Conservation (phyloP, 2,329 filamentous ascomycete genomes). For the Alternaria incomplexa region DNA sequence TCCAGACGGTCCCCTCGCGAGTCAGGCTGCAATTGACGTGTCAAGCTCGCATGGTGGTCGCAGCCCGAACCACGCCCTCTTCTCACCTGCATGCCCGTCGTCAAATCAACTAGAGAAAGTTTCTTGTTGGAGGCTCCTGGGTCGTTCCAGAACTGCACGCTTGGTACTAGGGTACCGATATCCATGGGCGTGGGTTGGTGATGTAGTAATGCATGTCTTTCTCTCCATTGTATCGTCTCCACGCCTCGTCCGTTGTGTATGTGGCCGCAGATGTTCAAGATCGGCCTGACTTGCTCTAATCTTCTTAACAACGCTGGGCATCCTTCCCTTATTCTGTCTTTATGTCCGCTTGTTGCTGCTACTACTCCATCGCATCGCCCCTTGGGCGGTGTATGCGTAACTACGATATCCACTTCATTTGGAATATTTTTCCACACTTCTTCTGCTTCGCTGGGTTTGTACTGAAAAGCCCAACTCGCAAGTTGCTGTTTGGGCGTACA, state of each 20-base stretch:
- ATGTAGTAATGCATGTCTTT: not conserved
- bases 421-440: constrained; percentile 68
- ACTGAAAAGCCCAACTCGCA: constrained; percentile 72
- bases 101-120: constrained; percentile 68
- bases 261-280: constrained; percentile 73
- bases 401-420: constrained; percentile 66
- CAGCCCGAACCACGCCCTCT: constrained; percentile 43
- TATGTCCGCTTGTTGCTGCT: constrained; percentile 2
- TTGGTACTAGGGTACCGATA: constrained; percentile 52
- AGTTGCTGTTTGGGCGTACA: constrained; percentile 60
- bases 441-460: constrained; percentile 53
- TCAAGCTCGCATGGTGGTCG: constrained; percentile 18
- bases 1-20: constrained; percentile 9
- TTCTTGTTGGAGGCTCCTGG: constrained; percentile 64
- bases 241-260: constrained; percentile 72
- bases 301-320: constrained; percentile 65
- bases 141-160: constrained; percentile 63
- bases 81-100: constrained; percentile 42
- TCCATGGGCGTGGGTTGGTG: not conserved
- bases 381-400: constrained; percentile 73
- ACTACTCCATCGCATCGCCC: constrained; percentile 61
- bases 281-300: constrained; percentile 67
- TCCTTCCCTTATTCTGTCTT: constrained; percentile 52
- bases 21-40: constrained; percentile 34
- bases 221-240: constrained; percentile 68